Percentiles rank a stretch among this genome's conserved stretches.
Evolutionary conservation across 805 yeast species (phyloP).

Genomic region (Citeromyces nyonsensis): DNA sequence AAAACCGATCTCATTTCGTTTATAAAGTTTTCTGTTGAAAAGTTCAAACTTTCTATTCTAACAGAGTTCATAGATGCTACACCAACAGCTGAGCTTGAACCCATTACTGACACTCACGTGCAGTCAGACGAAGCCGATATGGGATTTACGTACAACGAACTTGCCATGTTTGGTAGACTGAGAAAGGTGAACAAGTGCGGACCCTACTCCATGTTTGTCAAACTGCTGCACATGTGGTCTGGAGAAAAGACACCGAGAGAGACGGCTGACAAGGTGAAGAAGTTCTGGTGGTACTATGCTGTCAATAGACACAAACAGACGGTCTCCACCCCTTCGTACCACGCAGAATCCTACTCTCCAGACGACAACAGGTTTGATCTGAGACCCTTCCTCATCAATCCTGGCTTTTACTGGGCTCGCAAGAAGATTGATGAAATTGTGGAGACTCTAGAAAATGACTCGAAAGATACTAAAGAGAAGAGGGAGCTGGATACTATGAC

Average conservation of each 20-base stretch:
- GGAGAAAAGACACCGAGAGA: slow-evolving; percentile 64
- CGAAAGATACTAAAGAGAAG: slow-evolving; percentile 24
- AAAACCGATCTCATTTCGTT: slow-evolving; percentile 83
- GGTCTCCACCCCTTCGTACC: slow-evolving; percentile 92
- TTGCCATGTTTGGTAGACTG: slow-evolving; percentile 78
- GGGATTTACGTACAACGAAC: slow-evolving; percentile 96
- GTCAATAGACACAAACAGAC: slow-evolving; percentile 95
- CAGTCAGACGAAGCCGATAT: slow-evolving; percentile 95
- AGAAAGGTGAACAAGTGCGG: slow-evolving; percentile 93
- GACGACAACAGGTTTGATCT: slow-evolving; percentile 95
- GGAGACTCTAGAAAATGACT: slow-evolving; percentile 10
- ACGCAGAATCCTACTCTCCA: slow-evolving; percentile 96
- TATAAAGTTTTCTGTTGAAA: slow-evolving; percentile 59
- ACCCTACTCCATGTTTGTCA: slow-evolving; percentile 88
- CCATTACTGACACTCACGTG: slow-evolving; percentile 81
- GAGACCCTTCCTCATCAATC: slow-evolving; percentile 89
- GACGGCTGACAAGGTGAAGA: slow-evolving; percentile 84
- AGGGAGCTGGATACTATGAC: slow-evolving; percentile 20
- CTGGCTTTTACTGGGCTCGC: slow-evolving; percentile 80
- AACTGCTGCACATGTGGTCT: slow-evolving; percentile 85
- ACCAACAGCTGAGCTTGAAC: slow-evolving; percentile 97
- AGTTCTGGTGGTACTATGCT: slow-evolving; percentile 87
- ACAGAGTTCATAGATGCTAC: slow-evolving; percentile 74
- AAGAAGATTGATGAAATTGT: slow-evolving; percentile 77
- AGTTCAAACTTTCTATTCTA: slow-evolving; percentile 66